These are phyloP conservation scores for Clarkia xantiana DNA, from an alignment of 345 rosid species.

Conservation along the genomic window DNA sequence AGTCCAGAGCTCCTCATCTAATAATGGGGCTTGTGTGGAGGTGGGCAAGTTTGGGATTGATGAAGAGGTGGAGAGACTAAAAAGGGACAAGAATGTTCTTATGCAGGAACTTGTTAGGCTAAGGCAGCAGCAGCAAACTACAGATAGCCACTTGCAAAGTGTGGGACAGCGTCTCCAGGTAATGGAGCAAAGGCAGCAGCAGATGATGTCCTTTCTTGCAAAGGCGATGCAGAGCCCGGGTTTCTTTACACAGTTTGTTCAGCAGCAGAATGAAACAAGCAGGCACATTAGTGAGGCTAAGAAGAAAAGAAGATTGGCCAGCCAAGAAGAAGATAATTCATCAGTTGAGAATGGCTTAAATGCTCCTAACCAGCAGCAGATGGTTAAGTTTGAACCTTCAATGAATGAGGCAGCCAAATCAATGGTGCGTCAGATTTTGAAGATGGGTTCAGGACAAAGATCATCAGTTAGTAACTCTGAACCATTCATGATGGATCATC, in stretches of 20 bases:
- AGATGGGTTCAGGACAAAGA: too few relatives aligned
- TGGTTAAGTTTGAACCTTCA: too few relatives aligned
- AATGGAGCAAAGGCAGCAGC: constrained; percentile 64
- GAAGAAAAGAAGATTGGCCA: constrained; percentile 29
- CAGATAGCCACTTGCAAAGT: constrained; percentile 26
- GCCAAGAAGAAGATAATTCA: too few relatives aligned
- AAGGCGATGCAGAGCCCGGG: constrained; percentile 45
- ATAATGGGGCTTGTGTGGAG: constrained; percentile 44
- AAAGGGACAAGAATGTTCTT: constrained; percentile 40
- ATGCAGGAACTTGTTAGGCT: constrained; percentile 42
- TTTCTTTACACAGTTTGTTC: constrained; percentile 35
- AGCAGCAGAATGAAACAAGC: constrained; percentile 17
- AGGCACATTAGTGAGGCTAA: constrained; percentile 27
- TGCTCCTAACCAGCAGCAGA: too few relatives aligned
- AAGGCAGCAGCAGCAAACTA: constrained; percentile 58
- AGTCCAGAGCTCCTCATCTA: constrained; percentile 19
- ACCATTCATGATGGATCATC: too few relatives aligned
- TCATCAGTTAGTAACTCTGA: too few relatives aligned
- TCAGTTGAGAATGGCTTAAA: too few relatives aligned
- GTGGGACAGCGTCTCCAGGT: constrained; percentile 39
- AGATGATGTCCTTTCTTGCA: constrained; percentile 62
- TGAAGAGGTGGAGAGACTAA: constrained; percentile 45
- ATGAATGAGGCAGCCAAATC: too few relatives aligned
- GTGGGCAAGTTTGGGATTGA: constrained; percentile 57
- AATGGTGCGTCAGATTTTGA: too few relatives aligned